Conservation (phyloP, 305 asterid species). For the Fraxinus albicans region DNA sequence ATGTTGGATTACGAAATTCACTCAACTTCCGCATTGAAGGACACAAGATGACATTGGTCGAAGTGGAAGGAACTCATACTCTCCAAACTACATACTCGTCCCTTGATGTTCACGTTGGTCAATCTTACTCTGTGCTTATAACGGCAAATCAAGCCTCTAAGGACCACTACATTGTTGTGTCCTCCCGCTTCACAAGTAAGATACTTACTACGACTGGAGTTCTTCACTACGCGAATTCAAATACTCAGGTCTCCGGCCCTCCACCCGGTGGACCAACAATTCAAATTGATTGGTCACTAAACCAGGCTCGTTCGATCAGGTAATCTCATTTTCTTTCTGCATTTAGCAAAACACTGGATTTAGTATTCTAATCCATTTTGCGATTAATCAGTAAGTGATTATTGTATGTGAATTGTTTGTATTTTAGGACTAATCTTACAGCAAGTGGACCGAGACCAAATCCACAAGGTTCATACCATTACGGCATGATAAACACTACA, state of each 20-base stretch:
- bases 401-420: neutral
- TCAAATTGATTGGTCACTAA: conserved; percentile 61
- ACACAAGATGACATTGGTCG: conserved; percentile 66
- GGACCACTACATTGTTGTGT: conserved; percentile 53
- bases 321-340: neutral
- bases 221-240: conserved; percentile 53
- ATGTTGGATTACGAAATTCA: conserved; percentile 45
- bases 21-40: conserved; percentile 47
- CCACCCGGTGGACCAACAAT: conserved; percentile 67
- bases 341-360: neutral
- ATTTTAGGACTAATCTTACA: conserved; percentile 59
- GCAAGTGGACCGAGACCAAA: conserved; percentile 81
- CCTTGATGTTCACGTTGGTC: conserved; percentile 63
- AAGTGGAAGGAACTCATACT: conserved; percentile 76
- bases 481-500: conserved; percentile 63
- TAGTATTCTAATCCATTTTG: neutral
- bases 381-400: neutral
- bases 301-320: conserved; percentile 74
- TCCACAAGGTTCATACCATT: conserved; percentile 69
- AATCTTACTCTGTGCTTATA: conserved; percentile 60
- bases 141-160: conserved; percentile 55
- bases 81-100: conserved; percentile 57
- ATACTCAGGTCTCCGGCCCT: conserved; percentile 44
- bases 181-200: conserved; percentile 55
- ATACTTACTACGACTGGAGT: conserved; percentile 48